Conservation (phyloP, 129 eudicot species). For the Lonicera japonica region DNA sequence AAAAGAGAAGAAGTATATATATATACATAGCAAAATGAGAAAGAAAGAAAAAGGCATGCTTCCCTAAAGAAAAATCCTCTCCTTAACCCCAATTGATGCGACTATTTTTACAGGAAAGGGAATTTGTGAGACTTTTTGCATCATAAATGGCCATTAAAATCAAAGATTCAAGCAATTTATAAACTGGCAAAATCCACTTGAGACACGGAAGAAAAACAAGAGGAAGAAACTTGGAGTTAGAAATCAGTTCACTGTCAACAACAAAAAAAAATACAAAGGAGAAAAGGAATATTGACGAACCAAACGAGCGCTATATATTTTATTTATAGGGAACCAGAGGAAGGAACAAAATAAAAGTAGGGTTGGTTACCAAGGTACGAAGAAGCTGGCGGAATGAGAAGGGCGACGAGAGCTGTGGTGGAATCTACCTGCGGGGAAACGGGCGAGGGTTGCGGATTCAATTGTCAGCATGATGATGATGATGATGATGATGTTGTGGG, state of each 20-base stretch:
- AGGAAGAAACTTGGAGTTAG: too few species aligned
- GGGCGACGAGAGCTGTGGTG: constrained; percentile 32
- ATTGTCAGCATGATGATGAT: constrained; percentile 79
- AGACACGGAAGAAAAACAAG: not conserved
- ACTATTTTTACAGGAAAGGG: too few species aligned
- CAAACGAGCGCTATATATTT: too few species aligned
- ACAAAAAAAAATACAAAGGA: too few species aligned
- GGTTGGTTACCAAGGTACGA: constrained; percentile 47
- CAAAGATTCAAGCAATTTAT: not conserved
- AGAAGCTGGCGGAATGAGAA: constrained; percentile 41
- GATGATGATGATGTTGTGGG: too few species aligned
- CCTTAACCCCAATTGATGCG: too few species aligned
- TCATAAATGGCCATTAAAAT: not conserved
- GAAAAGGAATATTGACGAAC: too few species aligned
- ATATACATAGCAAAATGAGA: too few species aligned
- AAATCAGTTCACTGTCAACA: not conserved
- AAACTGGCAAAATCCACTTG: constrained; percentile 6
- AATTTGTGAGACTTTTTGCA: not conserved
- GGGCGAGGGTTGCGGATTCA: constrained; percentile 53
- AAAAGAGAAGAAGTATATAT: too few species aligned
- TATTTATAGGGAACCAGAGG: not conserved
- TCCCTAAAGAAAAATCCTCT: too few species aligned
- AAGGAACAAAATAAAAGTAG: not conserved
- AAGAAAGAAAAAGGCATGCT: too few species aligned
- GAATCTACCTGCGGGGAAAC: constrained; percentile 41